Evolutionary conservation across 805 yeast genomes (phyloP).

Genomic region (Metschnikowia koreensis): DNA sequence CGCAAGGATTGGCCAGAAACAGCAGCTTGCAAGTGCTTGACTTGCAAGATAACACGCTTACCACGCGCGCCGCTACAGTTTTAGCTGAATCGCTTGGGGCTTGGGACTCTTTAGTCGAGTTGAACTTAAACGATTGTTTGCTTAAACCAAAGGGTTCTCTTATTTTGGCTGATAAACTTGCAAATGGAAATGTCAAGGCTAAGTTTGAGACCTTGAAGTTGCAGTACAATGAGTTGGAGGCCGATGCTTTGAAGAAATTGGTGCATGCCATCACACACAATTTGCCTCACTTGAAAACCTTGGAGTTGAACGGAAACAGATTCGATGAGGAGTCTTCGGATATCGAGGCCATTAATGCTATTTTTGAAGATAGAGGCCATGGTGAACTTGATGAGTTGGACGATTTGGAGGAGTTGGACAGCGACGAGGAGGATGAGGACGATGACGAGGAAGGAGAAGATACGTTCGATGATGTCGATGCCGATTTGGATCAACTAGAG

Average conservation of each 20-base stretch:
- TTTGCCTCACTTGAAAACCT: slow-evolving; percentile 56
- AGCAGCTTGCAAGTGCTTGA: slow-evolving; percentile 66
- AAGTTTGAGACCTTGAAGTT: slow-evolving; percentile 61
- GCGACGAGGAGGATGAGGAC: slow-evolving; percentile 62
- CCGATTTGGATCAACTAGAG: slow-evolving; percentile 53
- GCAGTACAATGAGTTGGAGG: slow-evolving; percentile 86
- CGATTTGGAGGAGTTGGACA: slow-evolving; percentile 83
- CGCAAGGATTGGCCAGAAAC: slow-evolving; percentile 67
- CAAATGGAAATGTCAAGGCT: slow-evolving; percentile 30
- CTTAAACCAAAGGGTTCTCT: slow-evolving; percentile 76
- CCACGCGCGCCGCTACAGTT: slow-evolving; percentile 62
- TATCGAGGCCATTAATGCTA: slow-evolving; percentile 55
- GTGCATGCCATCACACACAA: slow-evolving; percentile 50
- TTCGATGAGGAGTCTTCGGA: slow-evolving; percentile 83
- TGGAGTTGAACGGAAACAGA: slow-evolving; percentile 92
- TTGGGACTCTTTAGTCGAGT: slow-evolving; percentile 72
- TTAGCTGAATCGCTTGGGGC: slow-evolving; percentile 38
- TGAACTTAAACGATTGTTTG: slow-evolving; percentile 86
- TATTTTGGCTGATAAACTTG: slow-evolving; percentile 49
- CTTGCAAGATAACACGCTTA: slow-evolving; percentile 93
- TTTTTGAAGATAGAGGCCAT: slow-evolving; percentile 68
- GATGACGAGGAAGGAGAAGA: slow-evolving; percentile 52
- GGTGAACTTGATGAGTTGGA: slow-evolving; percentile 92
- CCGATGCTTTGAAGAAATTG: slow-evolving; percentile 59
- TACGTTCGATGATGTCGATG: slow-evolving; percentile 46